A percentile compares a stretch with the other conserved stretches of the same genome.
Evolutionary conservation across 2,329 filamentous ascomycete genomes (phyloP).

Genomic region (Fonsecaea erecta): DNA sequence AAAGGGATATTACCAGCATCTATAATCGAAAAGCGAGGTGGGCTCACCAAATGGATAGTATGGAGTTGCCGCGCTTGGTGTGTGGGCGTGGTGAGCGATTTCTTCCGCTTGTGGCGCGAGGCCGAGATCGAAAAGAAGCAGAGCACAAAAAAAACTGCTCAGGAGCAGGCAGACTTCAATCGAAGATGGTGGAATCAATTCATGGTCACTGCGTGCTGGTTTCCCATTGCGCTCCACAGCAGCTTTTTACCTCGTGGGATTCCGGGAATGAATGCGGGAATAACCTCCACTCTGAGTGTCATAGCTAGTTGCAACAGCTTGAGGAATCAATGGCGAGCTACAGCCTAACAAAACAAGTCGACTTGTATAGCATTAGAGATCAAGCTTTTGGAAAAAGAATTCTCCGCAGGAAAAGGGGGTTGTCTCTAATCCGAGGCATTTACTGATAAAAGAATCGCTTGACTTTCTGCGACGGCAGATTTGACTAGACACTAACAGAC

Average conservation of each 20-base stretch:
- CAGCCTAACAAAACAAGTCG: conserved; percentile 26
- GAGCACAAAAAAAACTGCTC: conserved; percentile 9
- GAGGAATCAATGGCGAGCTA: conserved; percentile 51
- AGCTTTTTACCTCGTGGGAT: conserved; percentile 67
- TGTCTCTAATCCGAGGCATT: too few relatives aligned
- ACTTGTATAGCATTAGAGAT: too few relatives aligned
- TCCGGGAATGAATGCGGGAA: conserved; percentile 57
- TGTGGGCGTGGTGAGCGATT: conserved; percentile 74
- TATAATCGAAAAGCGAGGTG: conserved; percentile 46
- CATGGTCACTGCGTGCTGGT: conserved; percentile 57
- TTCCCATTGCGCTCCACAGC: conserved; percentile 83
- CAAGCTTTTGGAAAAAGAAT: too few relatives aligned
- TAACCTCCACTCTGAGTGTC: conserved; percentile 63
- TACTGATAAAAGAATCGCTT: too few relatives aligned
- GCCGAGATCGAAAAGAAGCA: conserved; percentile 31
- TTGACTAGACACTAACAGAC: too few relatives aligned
- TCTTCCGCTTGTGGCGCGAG: conserved; percentile 64
- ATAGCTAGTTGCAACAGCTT: conserved; percentile 52
- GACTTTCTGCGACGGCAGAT: too few relatives aligned
- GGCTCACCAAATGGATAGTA: conserved; percentile 63
- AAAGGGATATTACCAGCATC: conserved; percentile 68
- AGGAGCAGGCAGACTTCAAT: conserved; percentile 34
- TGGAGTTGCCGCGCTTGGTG: conserved; percentile 83
- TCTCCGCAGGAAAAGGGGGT: too few relatives aligned
- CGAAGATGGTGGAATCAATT: conserved; percentile 36